Base-by-base conservation (phyloP, 1,284 basidiomycete genomes). In the Austroboletus niveus region DNA sequence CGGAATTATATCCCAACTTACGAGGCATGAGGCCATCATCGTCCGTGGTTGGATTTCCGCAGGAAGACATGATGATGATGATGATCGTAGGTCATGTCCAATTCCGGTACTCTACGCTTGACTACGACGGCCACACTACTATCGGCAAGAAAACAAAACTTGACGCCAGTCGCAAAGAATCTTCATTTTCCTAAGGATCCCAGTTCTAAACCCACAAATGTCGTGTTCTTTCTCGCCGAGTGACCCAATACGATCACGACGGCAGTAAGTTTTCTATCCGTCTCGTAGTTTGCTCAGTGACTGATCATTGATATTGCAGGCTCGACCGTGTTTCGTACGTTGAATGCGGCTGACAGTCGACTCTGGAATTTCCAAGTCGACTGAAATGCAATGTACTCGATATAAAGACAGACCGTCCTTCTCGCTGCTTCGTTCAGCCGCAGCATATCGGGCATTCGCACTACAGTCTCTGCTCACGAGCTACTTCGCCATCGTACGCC, bases 21-120 rank as follows among this genome's bases (percentile, higher is more conserved):
- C 85, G 80, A 57, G 74, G 74, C 85, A 88, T 88, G 31, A 84
- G 67, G 7, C 73, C 76, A 66, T 85, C 82, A 39, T 70, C 65
- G 42, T 84, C 82, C 8, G 67, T 63, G 36, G 71, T 66, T n/a
- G 84, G 81, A 59, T 84, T 84, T 51, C 80, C 85, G 61, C 85
- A 87, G 47, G 80, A 76, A 34, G 63, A 57, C 68, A 70, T 71
- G 49, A 32, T 57, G n/a, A 11, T 44, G 32, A 43, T 49, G 20
- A 39, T 11, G 12, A 17, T 35, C 12, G 3, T 38, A 2, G 36
- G 7, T 38, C 36, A 38, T 15, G 36, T 29, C 29, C 29, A 29
- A 12, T 35, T 35, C 4, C 15, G 34, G 34, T 11, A 35, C 12
- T 14, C 34, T 12, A 35, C 14, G 12, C 34, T 35, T 6, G 34